Base-by-base conservation (phyloP, 345 rosid genomes). In the Salix purpurea region DNA sequence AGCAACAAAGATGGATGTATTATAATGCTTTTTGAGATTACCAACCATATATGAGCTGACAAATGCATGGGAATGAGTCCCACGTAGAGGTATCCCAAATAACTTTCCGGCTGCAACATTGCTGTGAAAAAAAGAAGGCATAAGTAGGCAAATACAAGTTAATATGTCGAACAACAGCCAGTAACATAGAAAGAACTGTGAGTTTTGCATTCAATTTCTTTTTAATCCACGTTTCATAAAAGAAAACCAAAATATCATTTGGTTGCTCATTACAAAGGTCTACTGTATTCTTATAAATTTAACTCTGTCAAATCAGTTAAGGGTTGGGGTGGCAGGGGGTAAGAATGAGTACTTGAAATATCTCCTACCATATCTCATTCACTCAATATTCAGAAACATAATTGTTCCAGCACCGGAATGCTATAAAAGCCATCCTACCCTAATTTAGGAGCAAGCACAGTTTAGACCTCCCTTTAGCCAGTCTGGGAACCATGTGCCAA, bases 41-140 rank as follows among this genome's bases (percentile, higher is more conserved):
- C 94, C 68, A 60, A 95, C 99, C 99, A 90, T 94, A 80, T 85
- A 96, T 67, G 99, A 96, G 86, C 98, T 96, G 81, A 96, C 96
- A 89, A 90, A 96, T 67, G 99, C 99, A 88, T 96, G 99, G 28
- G 99, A 94, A 82, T 96, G 99, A 26, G 98, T 96, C 77, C 97
- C 97, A 73, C 93, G 91, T 36, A 96, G 94, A 60, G 99, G 99
- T 78, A 96, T 96, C 69, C 97, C 98, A 78, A 91, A 96, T 61
- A 96, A 79, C 71, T 72, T 88, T 76, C 96, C 99, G 12, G 99
- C 99, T 42, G 98, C 96, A 80, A 91, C 97, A 87, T 94, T 94
- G 84, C 98, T 94, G 90, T 74, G 21, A 80, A 72, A 68, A 68
- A 54, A 54, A 73, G 18, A 70, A 70, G 60, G 50, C 16, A 65